Percentiles rank a stretch among this genome's conserved stretches.
These are phyloP conservation scores for Raphanus sativus DNA, from an alignment of 345 rosid genomes.

Conservation along the genomic window DNA sequence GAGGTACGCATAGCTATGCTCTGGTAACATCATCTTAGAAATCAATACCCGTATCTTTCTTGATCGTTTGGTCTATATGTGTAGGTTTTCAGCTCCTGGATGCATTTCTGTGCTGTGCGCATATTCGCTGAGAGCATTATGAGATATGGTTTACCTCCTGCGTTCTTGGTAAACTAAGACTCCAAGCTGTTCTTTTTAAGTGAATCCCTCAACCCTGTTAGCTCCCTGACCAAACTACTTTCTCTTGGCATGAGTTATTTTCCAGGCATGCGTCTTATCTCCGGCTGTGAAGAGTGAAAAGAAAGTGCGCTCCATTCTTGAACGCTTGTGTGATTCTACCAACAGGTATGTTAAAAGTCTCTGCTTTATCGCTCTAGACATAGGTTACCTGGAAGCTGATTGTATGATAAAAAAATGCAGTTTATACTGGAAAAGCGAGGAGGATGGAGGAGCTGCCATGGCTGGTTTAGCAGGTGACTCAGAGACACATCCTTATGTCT, in stretches of 20 bases:
- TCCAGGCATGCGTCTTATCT: slow-evolving; percentile 87
- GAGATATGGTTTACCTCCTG: slow-evolving; percentile 97
- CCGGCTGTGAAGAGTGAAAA: slow-evolving; percentile 82
- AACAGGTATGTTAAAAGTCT: slow-evolving; percentile 53
- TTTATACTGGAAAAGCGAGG: slow-evolving; percentile 86
- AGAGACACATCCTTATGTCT: slow-evolving; percentile 79
- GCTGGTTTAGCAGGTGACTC: slow-evolving; percentile 80
- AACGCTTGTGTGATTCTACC: slow-evolving; percentile 64
- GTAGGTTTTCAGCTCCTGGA: slow-evolving; percentile 98
- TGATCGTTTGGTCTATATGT: slow-evolving; percentile 20
- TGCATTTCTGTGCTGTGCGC: slow-evolving; percentile 99
- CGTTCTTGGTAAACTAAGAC: slow-evolving; percentile 72
- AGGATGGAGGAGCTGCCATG: slow-evolving; percentile 81
- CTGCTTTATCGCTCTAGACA: neutral
- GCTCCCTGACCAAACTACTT: neutral
- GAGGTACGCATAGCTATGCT: slow-evolving; percentile 53
- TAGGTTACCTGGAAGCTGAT: slow-evolving; percentile 16
- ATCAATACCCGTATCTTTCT: neutral
- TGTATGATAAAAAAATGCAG: slow-evolving; percentile 47
- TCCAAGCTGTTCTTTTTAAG: slow-evolving; percentile 10
- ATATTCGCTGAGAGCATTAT: slow-evolving; percentile 90
- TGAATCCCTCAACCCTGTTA: slow-evolving; percentile 10
- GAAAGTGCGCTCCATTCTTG: slow-evolving; percentile 92
- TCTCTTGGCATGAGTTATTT: slow-evolving; percentile 26
- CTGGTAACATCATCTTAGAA: neutral